Evolutionary conservation across 164 flowering plant species (phyloP).

Genomic region (Dillenia suffruticosa): DNA sequence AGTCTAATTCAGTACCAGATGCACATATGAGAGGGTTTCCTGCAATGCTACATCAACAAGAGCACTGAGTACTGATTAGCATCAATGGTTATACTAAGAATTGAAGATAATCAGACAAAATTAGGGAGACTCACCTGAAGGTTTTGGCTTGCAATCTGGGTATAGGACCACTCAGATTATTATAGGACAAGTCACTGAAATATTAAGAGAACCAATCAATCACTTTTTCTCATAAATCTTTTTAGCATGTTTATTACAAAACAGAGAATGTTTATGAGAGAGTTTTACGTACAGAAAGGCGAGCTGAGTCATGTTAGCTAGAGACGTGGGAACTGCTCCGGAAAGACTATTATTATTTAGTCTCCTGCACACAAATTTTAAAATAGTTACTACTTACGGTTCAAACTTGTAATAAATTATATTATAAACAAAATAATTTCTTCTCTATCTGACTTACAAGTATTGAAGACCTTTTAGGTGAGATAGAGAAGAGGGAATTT

Average conservation of each 20-base stretch:
- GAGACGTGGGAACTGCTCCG: constrained; percentile 61
- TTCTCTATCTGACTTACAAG: constrained; percentile 46
- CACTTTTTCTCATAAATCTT: no score
- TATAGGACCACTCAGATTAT: constrained; percentile 87
- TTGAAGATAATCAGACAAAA: no score
- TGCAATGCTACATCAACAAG: constrained; percentile 51
- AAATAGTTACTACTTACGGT: neutral
- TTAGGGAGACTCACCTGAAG: constrained; percentile 47
- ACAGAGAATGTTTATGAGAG: neutral
- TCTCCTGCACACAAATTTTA: constrained; percentile 54
- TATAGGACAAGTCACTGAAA: constrained; percentile 87
- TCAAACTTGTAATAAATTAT: neutral
- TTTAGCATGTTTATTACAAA: no score
- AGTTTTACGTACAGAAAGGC: constrained; percentile 73
- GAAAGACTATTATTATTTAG: constrained; percentile 87
- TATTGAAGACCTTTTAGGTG: constrained; percentile 56
- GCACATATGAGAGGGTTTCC: constrained; percentile 92
- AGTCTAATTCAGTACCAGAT: constrained; percentile 75
- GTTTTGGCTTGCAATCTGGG: constrained; percentile 76
- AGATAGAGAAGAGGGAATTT: constrained; percentile 56
- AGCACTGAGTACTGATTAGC: no score
- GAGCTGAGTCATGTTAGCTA: constrained; percentile 81
- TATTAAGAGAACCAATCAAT: neutral
- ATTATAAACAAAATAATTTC: neutral
- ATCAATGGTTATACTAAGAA: neutral